Evolutionary conservation across 176 grass and related monocot genomes (phyloP).

Genomic region (Typha latifolia): DNA sequence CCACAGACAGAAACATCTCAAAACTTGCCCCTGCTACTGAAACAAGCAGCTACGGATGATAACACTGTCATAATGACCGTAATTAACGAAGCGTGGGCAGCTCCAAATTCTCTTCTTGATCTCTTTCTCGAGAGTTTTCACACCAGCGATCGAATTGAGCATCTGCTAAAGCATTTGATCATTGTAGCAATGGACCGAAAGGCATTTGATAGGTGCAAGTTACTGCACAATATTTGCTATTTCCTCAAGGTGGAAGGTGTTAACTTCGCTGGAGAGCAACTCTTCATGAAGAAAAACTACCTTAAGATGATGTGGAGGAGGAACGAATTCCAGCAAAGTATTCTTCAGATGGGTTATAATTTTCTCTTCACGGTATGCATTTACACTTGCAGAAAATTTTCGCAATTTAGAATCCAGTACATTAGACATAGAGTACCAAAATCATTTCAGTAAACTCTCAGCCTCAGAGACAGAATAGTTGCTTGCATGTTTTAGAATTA

Average conservation of each 20-base stretch:
- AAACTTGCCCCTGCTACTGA: conserved; percentile 34
- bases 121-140: conserved; percentile 67
- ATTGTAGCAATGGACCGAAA: conserved; percentile 47
- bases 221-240: conserved; percentile 52
- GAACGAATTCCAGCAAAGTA: conserved; percentile 52
- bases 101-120: conserved; percentile 47
- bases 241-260: conserved; percentile 24
- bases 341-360: conserved; percentile 72
- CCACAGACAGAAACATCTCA: background rate
- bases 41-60: conserved; percentile 58
- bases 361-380: conserved; percentile 66
- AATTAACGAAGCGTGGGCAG: conserved; percentile 54
- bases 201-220: conserved; percentile 38
- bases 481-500: too few species aligned
- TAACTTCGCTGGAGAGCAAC: conserved; percentile 53
- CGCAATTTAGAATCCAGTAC: background rate
- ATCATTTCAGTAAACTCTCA: too few species aligned
- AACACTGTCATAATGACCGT: conserved; percentile 67
- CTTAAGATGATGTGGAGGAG: conserved; percentile 75
- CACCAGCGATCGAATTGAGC: conserved; percentile 36
- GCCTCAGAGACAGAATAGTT: too few species aligned
- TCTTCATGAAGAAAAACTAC: conserved; percentile 64
- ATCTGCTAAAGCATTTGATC: conserved; percentile 51
- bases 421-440: too few species aligned
- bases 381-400: background rate